These are phyloP conservation scores for Gardenia jasminoides DNA, from an alignment of 257 asterid genomes.

Conservation along the genomic window DNA sequence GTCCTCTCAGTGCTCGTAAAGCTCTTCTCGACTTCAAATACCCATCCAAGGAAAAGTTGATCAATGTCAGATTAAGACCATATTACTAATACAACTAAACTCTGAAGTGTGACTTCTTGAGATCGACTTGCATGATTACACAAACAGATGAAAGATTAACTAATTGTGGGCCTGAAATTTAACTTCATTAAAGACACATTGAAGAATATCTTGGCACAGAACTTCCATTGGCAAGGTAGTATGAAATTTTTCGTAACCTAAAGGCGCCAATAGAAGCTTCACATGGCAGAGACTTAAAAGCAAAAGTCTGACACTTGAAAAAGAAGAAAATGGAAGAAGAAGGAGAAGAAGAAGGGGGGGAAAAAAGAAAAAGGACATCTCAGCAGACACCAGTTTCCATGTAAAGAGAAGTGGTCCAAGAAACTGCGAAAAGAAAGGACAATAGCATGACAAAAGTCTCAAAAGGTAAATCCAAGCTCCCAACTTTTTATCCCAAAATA, in stretches of 20 bases:
- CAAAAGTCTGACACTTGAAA: constrained; percentile 33
- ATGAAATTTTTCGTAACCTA: constrained; percentile 19
- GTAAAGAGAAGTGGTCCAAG: constrained; percentile 30
- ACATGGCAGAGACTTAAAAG: neutral
- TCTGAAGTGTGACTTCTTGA: neutral
- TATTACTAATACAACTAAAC: neutral
- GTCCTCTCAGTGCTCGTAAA: constrained; percentile 70
- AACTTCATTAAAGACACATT: no score
- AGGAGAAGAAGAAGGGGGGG: no score
- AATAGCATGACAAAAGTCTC: neutral
- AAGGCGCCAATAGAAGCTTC: constrained; percentile 41
- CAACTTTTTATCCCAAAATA: constrained; percentile 24
- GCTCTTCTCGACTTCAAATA: constrained; percentile 72
- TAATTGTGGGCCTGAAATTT: neutral
- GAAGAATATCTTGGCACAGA: neutral
- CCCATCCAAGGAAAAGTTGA: neutral
- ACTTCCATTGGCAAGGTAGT: neutral
- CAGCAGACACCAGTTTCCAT: constrained; percentile 21
- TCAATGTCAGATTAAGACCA: neutral
- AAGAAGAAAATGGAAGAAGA: constrained; percentile 17
- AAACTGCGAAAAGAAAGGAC: constrained; percentile 9
- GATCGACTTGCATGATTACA: neutral
- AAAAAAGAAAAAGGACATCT: constrained; percentile 24
- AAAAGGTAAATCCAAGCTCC: neutral
- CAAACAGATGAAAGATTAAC: neutral